Base-by-base conservation (phyloP, 148 eudicot species). In the Rhododendron kiyosumense region DNA sequence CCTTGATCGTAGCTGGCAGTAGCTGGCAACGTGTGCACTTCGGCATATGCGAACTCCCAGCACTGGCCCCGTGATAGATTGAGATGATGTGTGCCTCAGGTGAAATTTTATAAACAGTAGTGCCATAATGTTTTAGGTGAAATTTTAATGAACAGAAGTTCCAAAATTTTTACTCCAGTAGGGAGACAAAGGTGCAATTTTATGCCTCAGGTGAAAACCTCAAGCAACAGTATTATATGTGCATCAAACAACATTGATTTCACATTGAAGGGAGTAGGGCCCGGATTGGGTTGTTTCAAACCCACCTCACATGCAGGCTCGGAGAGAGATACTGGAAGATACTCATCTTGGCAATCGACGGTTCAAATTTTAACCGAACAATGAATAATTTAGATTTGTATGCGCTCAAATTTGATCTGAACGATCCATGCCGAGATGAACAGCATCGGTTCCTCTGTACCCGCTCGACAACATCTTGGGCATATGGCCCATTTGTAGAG, bases 371-470 rank as follows among this genome's bases (percentile, higher is more conserved):
- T 41, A 41, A 6, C 1, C 8, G 45, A 41, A 7, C 1, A 41
- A 41, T 41, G 0, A 0, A 41, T 0, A 7, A 1, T 5, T 41
- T 7, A 5, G 0, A 41, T 41, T 41, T 41, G 0, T 41, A 5
- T 41, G 1, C 45, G 1, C 0, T 41, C 1, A 41, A 1, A 41
- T 41, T 41, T 7, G 45, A 41, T 41, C 0, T 0, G 7, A 41
- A 1, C 0, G 1, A 41, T 41, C 45, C 45, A 0, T 0, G 7
- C 45, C 0, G 45, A 41, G 45, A 5, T 0, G 8, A 41, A 6
- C 1, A 8, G 8, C 45, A 41, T 41, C 45, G 8, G 0, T 7
- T 1, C 1, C 45, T 5, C 7, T 41, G 7, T 41, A 41, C 45
- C 45, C 7, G 1, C 45, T 41, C 7, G 49, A 12, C 49, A 1